Evolutionary conservation across 768 basidiomycete species (phyloP).

Genomic region (Cubamyces sp.): DNA sequence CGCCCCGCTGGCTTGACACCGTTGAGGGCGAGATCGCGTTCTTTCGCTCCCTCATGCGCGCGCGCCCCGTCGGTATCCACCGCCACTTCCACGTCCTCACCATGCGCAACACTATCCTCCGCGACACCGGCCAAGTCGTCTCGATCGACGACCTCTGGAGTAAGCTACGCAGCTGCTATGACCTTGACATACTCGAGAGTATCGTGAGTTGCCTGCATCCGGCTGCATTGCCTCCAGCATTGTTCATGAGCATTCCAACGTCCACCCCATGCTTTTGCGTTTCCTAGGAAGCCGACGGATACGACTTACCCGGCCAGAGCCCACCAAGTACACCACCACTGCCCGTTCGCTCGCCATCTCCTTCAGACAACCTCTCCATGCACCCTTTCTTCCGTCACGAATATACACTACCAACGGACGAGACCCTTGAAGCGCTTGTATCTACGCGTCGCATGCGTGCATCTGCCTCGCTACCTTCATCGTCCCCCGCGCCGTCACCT

Average conservation of each 20-base stretch:
- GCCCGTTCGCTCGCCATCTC: constrained; percentile 67
- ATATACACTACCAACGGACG: constrained; percentile 63
- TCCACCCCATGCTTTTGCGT: not conserved
- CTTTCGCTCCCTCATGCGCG: constrained; percentile 80
- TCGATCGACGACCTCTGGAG: constrained; percentile 70
- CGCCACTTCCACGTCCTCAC: constrained; percentile 81
- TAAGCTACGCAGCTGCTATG: constrained; percentile 72
- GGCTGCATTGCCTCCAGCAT: not conserved
- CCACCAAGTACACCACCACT: constrained; percentile 26
- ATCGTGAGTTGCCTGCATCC: constrained; percentile 46
- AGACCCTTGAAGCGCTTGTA: constrained; percentile 61
- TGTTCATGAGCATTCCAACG: not conserved
- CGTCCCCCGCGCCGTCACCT: constrained; percentile 53
- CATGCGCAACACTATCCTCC: constrained; percentile 71
- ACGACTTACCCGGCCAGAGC: constrained; percentile 33
- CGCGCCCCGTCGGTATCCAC: constrained; percentile 83
- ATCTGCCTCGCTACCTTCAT: constrained; percentile 65
- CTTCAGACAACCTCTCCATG: constrained; percentile 63
- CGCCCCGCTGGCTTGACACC: constrained; percentile 58
- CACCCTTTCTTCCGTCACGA: constrained; percentile 81
- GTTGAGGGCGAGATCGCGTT: constrained; percentile 86
- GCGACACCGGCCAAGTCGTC: constrained; percentile 68
- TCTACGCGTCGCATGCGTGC: constrained; percentile 64
- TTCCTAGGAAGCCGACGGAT: constrained; percentile 47
- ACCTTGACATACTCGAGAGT: constrained; percentile 74